Evolutionary conservation across 805 yeast genomes (phyloP), one percentile per base, ranked within the genome.

Genomic region (Scheffersomyces stipitis): DNA sequence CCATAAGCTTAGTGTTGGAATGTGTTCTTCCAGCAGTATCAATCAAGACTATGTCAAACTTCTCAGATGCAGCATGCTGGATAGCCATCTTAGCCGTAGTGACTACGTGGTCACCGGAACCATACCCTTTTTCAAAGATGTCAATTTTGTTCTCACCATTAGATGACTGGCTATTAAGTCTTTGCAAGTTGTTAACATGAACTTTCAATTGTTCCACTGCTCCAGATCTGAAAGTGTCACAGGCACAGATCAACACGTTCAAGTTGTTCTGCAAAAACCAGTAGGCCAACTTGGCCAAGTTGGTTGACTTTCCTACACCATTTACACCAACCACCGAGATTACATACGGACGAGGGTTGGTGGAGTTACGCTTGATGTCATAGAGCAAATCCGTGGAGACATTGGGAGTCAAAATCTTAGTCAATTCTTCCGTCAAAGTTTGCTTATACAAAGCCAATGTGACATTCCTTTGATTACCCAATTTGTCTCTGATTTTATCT

Each of bases 11-110:
- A 13, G 93, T 84, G 59, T 93, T 97, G 48, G 91, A 88, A 56
- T 93, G 99, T 38, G 98, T 81, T 67, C 99, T 78, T 30, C 99
- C 99, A 0, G 99, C 99, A 3, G 99, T 91, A 62, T 91, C 99
- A 73, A 91, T 86, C 45, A 91, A 70, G 4, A 91, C 95, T 20
- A 93, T 81, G 57, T 91, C 97, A 54, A 76, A 91, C 4, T 71
- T 64, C 32, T 86, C 71, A 39, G 76, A 77, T 23, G 72, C 67
- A 1, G 95, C 99, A 55, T 78, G 76, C 44, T 83, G 81, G 28
- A 91, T 86, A 0, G 98, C 96, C 63, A 84, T 86, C 41, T 81
- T 86, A 16, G 98, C 98, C 40, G 91, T 88, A 40, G 85, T 83
- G 1, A 96, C 95, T 5, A 95, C 97, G 45, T 83, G 73, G 54